Conservation (phyloP, 345 rosid species). For the Diplotaxis tenuifolia region DNA sequence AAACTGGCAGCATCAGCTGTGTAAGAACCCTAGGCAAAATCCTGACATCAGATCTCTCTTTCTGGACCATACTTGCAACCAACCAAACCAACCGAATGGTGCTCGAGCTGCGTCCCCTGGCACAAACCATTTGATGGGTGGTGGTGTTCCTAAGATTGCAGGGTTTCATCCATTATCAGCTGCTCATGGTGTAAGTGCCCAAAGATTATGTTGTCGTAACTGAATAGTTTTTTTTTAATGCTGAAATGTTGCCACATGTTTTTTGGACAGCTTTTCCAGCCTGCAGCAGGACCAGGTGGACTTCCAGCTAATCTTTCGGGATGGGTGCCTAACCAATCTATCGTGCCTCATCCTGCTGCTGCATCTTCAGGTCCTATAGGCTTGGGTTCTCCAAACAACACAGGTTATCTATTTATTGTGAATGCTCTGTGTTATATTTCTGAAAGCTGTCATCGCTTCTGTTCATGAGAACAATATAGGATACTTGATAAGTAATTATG, state of each 20-base stretch:
- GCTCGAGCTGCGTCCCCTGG: constrained; percentile 75
- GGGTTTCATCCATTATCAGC: constrained; percentile 42
- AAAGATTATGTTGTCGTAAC: not conserved
- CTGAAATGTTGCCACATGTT: not conserved
- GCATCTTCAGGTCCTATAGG: constrained; percentile 75
- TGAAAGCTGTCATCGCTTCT: not conserved
- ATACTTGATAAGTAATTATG: not conserved
- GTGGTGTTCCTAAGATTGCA: constrained; percentile 33
- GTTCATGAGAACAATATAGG: not conserved
- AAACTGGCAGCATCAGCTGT: constrained; percentile 89
- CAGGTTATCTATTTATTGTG: constrained; percentile 47
- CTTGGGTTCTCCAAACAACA: constrained; percentile 53
- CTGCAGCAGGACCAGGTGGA: constrained; percentile 47
- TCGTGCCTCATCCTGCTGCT: constrained; percentile 66
- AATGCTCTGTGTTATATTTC: constrained; percentile 8
- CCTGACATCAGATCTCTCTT: constrained; percentile 83
- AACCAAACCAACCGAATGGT: constrained; percentile 64
- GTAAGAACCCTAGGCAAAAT: constrained; percentile 75
- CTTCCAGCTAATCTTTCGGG: constrained; percentile 70
- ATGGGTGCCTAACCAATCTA: constrained; percentile 76
- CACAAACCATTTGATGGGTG: constrained; percentile 67
- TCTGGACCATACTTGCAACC: constrained; percentile 79
- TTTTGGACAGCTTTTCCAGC: constrained; percentile 65
- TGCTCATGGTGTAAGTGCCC: constrained; percentile 69
- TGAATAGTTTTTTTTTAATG: constrained; percentile 8